Evolutionary conservation across 192 early-diverging fungal genomes (phyloP).

Genomic region (Phycomyces blakesleeanus): DNA sequence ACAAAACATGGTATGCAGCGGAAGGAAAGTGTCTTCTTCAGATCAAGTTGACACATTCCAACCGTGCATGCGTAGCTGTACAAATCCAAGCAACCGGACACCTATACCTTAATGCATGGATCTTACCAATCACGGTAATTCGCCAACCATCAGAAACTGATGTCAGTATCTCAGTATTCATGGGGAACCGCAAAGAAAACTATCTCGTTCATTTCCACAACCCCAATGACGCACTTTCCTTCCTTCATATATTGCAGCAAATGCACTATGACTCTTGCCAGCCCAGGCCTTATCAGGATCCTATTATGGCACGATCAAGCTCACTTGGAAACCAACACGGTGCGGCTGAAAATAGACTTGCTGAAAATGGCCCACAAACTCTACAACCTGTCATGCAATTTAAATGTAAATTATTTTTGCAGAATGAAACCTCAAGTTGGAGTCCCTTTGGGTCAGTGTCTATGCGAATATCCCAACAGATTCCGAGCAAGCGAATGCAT

Average conservation of each 20-base stretch:
- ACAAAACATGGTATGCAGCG: slow-evolving; percentile 45
- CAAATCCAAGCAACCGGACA: slow-evolving; percentile 34
- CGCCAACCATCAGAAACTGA: slow-evolving; percentile 42
- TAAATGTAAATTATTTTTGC: slow-evolving; percentile 46
- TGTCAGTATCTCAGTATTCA: slow-evolving; percentile 47
- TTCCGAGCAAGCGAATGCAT: slow-evolving; percentile 44
- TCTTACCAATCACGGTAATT: slow-evolving; percentile 42
- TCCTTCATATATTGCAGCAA: slow-evolving; percentile 37
- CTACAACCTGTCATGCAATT: slow-evolving; percentile 37
- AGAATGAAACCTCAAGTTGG: slow-evolving; percentile 53
- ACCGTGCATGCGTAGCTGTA: slow-evolving; percentile 44
- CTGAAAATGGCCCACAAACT: slow-evolving; percentile 28
- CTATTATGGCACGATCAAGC: neutral
- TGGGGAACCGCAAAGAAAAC: slow-evolving; percentile 43
- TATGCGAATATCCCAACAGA: slow-evolving; percentile 47
- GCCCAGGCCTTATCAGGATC: slow-evolving; percentile 22
- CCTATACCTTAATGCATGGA: slow-evolving; percentile 56
- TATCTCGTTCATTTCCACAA: slow-evolving; percentile 42
- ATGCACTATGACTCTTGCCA: slow-evolving; percentile 35
- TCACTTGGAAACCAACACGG: neutral
- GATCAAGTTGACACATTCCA: slow-evolving; percentile 36
- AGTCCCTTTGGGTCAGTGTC: slow-evolving; percentile 37
- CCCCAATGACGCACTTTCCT: slow-evolving; percentile 33
- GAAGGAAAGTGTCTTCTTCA: slow-evolving; percentile 47
- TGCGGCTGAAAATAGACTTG: neutral